Conservation (phyloP, 305 asterid species). For the Fraxinus sp. region DNA sequence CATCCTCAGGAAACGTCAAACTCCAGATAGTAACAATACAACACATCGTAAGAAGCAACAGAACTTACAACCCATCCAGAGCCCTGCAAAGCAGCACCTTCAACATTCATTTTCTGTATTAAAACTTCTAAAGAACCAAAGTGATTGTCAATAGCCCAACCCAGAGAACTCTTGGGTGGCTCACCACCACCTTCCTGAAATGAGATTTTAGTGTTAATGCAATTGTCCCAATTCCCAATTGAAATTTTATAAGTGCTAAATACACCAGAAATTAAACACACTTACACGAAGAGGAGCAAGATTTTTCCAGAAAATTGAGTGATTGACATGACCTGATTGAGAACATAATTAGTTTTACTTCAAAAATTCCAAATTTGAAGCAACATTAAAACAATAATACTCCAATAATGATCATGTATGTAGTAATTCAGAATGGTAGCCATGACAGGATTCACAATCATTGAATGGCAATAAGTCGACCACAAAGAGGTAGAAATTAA, state of each 20-base stretch:
- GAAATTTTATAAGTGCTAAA: not conserved
- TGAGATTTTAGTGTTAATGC: not conserved
- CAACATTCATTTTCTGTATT: slow-evolving; percentile 79
- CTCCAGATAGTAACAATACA: slow-evolving; percentile 6
- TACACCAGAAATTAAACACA: not conserved
- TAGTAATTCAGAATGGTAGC: not conserved
- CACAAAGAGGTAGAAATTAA: not conserved
- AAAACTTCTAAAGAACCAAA: slow-evolving; percentile 83
- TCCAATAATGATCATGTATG: not conserved
- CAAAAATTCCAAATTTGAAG: not conserved
- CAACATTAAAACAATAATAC: not conserved
- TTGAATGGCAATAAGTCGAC: not conserved
- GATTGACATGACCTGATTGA: slow-evolving; percentile 61
- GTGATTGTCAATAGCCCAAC: slow-evolving; percentile 61
- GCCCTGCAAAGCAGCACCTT: slow-evolving; percentile 96
- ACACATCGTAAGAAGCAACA: not conserved
- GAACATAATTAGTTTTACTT: not conserved
- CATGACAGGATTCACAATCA: not conserved
- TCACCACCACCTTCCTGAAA: slow-evolving; percentile 91
- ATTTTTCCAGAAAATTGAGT: slow-evolving; percentile 78
- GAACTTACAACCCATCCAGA: slow-evolving; percentile 96
- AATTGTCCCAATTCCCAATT: not conserved
- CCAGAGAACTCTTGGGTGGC: slow-evolving; percentile 74
- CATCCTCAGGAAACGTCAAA: slow-evolving; percentile 3
- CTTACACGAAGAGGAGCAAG: slow-evolving; percentile 60